Evolutionary conservation across 2,329 filamentous ascomycete genomes (phyloP).

Genomic region (Colletotrichum sp.): DNA sequence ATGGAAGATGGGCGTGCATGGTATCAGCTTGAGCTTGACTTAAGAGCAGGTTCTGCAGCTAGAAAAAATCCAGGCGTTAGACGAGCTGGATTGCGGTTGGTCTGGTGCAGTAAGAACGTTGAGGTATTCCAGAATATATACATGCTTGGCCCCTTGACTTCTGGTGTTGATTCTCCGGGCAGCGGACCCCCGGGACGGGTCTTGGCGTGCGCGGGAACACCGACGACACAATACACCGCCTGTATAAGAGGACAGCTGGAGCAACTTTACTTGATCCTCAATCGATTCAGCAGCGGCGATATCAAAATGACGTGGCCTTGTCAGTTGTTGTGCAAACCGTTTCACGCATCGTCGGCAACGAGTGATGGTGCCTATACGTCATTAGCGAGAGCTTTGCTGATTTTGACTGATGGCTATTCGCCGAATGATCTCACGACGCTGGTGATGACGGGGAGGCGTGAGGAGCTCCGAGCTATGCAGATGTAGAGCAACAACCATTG

Average conservation of each 20-base stretch:
- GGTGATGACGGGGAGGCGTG: rapidly evolving
- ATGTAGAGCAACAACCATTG: too few relatives aligned
- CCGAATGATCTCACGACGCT: neutral
- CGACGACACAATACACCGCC: neutral
- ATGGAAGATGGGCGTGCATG: too few relatives aligned
- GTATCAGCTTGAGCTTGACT: too few relatives aligned
- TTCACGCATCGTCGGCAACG: neutral
- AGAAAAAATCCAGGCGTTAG: too few relatives aligned
- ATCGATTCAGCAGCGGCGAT: neutral
- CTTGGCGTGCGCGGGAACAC: neutral
- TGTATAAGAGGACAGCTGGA: neutral
- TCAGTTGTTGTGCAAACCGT: rapidly evolving
- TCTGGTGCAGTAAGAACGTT: neutral
- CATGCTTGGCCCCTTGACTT: neutral
- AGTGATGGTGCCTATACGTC: neutral
- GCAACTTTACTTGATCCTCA: neutral
- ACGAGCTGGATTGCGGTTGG: neutral
- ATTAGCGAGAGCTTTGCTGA: rapidly evolving
- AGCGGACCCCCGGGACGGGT: rapidly evolving
- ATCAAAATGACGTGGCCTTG: too few relatives aligned
- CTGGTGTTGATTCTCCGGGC: neutral
- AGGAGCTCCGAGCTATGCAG: neutral
- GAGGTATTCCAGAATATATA: neutral
- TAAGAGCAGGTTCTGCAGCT: too few relatives aligned
- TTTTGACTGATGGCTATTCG: neutral